Percentiles rank a stretch among this genome's conserved stretches.
These are phyloP conservation scores for Panicum miliaceum DNA, from an alignment of 176 grass and related monocot species.

Conservation along the genomic window DNA sequence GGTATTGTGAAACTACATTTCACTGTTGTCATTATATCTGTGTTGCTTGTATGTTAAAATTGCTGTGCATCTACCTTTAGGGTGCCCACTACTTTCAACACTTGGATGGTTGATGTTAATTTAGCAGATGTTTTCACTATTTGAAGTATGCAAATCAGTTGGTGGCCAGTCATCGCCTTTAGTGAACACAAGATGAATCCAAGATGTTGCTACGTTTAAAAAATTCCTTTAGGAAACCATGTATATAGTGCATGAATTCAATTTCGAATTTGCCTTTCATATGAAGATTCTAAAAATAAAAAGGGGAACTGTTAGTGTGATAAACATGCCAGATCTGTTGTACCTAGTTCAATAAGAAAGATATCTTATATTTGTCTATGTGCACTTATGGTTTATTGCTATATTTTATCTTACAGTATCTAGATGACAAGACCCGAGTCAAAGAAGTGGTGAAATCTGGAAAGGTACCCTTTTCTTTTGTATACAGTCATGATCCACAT, in stretches of 20 bases:
- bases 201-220: background rate
- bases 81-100: background rate
- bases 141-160: background rate
- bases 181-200: background rate
- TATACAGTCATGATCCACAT: background rate
- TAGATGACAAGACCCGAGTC: constrained; percentile 61
- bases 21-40: background rate
- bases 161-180: background rate
- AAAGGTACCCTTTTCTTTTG: constrained; percentile 43
- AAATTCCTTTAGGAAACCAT: background rate
- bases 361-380: background rate
- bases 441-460: constrained; percentile 73
- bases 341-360: background rate
- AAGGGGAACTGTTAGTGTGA: background rate
- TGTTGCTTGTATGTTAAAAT: background rate
- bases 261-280: background rate
- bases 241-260: background rate
- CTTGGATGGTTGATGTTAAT: background rate
- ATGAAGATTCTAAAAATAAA: background rate
- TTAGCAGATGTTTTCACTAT: background rate
- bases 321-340: background rate
- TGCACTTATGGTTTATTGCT: constrained; percentile 26
- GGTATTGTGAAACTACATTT: background rate
- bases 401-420: constrained; percentile 56
- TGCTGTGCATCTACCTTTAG: background rate